Percentiles rank a stretch among this genome's conserved stretches.
phyloP scores from a whole-genome alignment of 106 monocot species.

The Apostasia shenzhenica region DNA sequence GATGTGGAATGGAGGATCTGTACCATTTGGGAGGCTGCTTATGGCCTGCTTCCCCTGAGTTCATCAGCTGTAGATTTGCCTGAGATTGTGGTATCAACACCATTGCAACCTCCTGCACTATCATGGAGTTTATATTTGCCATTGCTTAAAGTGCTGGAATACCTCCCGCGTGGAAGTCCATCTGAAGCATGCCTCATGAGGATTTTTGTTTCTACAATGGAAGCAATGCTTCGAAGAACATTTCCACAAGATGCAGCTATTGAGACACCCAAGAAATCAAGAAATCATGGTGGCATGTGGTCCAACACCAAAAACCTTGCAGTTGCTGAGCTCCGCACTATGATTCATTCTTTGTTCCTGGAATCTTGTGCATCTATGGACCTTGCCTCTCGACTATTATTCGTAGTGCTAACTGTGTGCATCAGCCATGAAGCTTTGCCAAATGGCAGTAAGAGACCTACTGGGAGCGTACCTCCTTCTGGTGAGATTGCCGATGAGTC shows the following conservation, averaged over 20 bases:
- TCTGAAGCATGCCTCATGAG: slow-evolving; percentile 98
- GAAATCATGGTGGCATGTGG: slow-evolving; percentile 38
- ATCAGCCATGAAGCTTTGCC: slow-evolving; percentile 86
- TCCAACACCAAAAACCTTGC: slow-evolving; percentile 70
- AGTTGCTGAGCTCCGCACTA: slow-evolving; percentile 84
- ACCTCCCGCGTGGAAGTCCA: slow-evolving; percentile 93
- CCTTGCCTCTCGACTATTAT: slow-evolving; percentile 79
- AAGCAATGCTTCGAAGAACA: slow-evolving; percentile 79
- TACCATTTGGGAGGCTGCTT: slow-evolving; percentile 98
- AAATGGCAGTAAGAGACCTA: slow-evolving; percentile 82
- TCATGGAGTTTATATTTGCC: slow-evolving; percentile 92
- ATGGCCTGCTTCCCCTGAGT: slow-evolving; percentile 89
- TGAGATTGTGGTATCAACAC: slow-evolving; percentile 85
- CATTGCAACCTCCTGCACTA: slow-evolving; percentile 87
- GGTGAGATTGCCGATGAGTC: slow-evolving; percentile 34
- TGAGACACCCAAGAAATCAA: slow-evolving; percentile 50
- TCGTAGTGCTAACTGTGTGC: slow-evolving; percentile 91
- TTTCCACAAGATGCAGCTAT: slow-evolving; percentile 59
- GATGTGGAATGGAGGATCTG: slow-evolving; percentile 99
- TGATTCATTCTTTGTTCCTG: slow-evolving; percentile 93
- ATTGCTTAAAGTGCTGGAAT: slow-evolving; percentile 85
- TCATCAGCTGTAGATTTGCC: slow-evolving; percentile 95
- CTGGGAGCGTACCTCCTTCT: slow-evolving; percentile 25
- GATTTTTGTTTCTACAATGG: slow-evolving; percentile 94
- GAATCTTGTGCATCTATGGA: slow-evolving; percentile 96